A percentile compares a stretch with the other conserved stretches of the same genome.
These are phyloP conservation scores for Larix kaempferi DNA, from an alignment of 75 land plant species.

Conservation along the genomic window DNA sequence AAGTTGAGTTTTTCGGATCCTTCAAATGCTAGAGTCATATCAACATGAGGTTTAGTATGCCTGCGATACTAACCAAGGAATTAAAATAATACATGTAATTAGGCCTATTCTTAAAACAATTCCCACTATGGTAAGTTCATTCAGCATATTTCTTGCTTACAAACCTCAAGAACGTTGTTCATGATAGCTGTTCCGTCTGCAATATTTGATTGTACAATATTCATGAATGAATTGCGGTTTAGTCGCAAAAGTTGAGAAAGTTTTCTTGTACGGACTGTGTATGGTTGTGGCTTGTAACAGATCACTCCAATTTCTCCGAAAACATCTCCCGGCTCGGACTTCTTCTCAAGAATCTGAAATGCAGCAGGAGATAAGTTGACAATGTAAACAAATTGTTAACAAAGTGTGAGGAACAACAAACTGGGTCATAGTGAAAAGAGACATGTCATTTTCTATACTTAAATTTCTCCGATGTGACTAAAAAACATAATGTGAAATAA, in stretches of 20 bases:
- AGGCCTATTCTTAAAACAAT: background rate
- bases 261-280: slow-evolving; percentile 55
- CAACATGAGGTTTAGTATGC: background rate
- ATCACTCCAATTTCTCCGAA: slow-evolving; percentile 70
- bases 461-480: background rate
- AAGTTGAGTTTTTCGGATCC: slow-evolving; percentile 34
- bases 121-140: background rate
- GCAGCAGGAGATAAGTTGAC: background rate
- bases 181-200: slow-evolving; percentile 59
- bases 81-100: background rate
- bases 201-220: slow-evolving; percentile 50
- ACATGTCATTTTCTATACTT: background rate
- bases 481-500: too few relatives aligned
- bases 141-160: slow-evolving; percentile 6
- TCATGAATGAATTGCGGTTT: slow-evolving; percentile 43
- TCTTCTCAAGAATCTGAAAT: slow-evolving; percentile 28
- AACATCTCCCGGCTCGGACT: slow-evolving; percentile 43
- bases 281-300: slow-evolving; percentile 64
- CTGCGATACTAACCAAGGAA: background rate
- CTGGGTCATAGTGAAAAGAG: background rate
- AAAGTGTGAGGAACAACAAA: background rate
- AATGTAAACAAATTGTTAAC: background rate
- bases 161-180: slow-evolving; percentile 65
- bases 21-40: slow-evolving; percentile 26
- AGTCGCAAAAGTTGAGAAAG: slow-evolving; percentile 59